These are phyloP conservation scores for Umbelopsis isabellina DNA, from an alignment of 192 early-diverging fungal genomes.

Conservation along the genomic window DNA sequence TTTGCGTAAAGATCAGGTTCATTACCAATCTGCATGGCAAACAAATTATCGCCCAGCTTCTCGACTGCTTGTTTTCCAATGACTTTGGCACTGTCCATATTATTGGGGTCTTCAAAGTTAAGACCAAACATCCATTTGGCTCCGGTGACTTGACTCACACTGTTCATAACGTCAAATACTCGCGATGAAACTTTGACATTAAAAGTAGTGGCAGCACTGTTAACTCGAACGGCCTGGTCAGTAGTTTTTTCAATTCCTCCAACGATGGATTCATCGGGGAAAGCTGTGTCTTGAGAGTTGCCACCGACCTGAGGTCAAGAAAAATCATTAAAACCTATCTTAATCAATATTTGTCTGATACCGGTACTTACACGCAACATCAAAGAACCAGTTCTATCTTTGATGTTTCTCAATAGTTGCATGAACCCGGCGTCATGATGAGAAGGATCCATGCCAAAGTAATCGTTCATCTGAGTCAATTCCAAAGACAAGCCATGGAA, in stretches of 20 bases:
- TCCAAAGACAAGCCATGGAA: conserved; percentile 13
- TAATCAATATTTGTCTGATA: not conserved
- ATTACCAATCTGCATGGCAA: conserved; percentile 19
- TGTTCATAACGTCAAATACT: conserved; percentile 14
- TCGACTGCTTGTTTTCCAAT: not conserved
- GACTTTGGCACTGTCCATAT: conserved; percentile 1
- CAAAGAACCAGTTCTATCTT: conserved; percentile 6
- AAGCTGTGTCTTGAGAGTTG: conserved; percentile 22
- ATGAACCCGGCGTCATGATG: not conserved
- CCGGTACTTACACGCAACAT: not conserved
- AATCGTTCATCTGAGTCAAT: conserved; percentile 14
- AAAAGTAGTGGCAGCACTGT: not conserved
- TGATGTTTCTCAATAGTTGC: conserved; percentile 13
- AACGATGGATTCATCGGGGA: conserved; percentile 6
- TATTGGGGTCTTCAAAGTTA: conserved; percentile 15
- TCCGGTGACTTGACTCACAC: not conserved
- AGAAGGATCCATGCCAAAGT: not conserved
- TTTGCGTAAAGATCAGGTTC: conserved; percentile 19
- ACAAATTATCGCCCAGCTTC: conserved; percentile 7
- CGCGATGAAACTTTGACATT: not conserved
- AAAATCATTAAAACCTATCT: not conserved
- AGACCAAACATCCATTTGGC: conserved; percentile 27
- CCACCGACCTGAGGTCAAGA: conserved; percentile 2
- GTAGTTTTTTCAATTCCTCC: not conserved
- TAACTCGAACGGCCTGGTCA: not conserved